Evolutionary conservation across 257 asterid genomes (phyloP).

Genomic region (Fraxinus anomala): DNA sequence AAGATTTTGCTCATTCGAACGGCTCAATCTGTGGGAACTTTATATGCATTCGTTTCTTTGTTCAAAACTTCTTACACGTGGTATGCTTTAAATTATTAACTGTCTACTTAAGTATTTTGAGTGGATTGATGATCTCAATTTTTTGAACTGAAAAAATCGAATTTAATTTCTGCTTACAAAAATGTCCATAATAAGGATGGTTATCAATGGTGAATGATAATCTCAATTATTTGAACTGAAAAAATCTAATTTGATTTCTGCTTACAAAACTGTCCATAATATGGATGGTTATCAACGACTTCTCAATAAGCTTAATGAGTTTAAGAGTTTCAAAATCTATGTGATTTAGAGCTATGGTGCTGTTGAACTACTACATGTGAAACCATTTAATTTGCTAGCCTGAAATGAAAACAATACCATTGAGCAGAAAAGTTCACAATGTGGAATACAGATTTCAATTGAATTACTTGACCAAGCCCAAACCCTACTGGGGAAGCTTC

Average conservation of each 20-base stretch:
- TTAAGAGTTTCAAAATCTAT: constrained; percentile 8
- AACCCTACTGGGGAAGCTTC: neutral
- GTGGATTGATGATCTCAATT: neutral
- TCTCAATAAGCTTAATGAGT: neutral
- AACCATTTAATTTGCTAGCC: neutral
- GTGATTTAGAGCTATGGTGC: neutral
- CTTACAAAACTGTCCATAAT: constrained; percentile 6
- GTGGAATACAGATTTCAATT: neutral
- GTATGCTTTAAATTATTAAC: constrained; percentile 45
- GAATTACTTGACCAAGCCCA: neutral
- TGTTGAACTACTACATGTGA: neutral
- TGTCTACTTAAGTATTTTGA: constrained; percentile 3
- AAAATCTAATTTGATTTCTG: neutral
- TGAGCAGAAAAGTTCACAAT: neutral
- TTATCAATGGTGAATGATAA: neutral
- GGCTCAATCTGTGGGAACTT: constrained; percentile 66
- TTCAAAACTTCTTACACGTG: constrained; percentile 62
- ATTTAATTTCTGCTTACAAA: constrained; percentile 13
- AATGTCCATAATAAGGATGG: neutral
- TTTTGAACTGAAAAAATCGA: neutral
- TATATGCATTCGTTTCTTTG: constrained; percentile 61
- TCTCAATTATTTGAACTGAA: neutral
- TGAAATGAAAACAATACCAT: neutral
- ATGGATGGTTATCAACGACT: constrained; percentile 2
- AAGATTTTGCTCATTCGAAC: constrained; percentile 65